Percentiles rank a stretch among this genome's conserved stretches.
phyloP scores from a whole-genome alignment of 1,284 basidiomycete species.

The Paramarasmius palmivorus region DNA sequence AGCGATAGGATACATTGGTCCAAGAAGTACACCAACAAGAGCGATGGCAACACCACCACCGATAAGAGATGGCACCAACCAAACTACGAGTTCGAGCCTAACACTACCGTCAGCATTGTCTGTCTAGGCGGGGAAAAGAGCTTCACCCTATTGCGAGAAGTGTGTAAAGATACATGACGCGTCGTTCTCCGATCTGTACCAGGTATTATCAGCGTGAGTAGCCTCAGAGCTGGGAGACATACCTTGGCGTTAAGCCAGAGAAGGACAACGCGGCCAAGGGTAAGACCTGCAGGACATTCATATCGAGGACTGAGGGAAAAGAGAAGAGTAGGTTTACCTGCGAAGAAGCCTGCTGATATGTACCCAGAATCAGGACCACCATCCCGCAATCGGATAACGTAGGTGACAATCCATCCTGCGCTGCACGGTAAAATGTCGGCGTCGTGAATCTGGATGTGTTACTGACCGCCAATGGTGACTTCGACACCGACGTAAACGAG shows the following conservation, averaged over 20 bases:
- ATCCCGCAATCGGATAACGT: constrained; percentile 46
- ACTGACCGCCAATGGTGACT: constrained; percentile 59
- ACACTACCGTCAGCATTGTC: background rate
- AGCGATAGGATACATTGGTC: constrained; percentile 70
- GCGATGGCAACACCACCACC: constrained; percentile 31
- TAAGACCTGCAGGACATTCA: background rate
- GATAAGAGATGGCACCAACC: constrained; percentile 20
- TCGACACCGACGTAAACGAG: constrained; percentile 72
- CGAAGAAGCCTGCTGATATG: constrained; percentile 56
- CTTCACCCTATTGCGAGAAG: constrained; percentile 26
- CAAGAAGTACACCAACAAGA: constrained; percentile 53
- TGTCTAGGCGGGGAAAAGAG: no score
- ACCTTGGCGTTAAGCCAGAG: background rate
- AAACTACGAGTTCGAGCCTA: constrained; percentile 21
- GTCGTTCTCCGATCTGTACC: constrained; percentile 27
- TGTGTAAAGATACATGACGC: constrained; percentile 25
- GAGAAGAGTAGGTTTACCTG: constrained; percentile 28
- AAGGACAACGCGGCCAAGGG: background rate
- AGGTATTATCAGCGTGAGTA: no score
- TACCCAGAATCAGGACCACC: constrained; percentile 53
- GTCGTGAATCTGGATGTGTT: background rate
- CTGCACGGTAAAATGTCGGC: background rate
- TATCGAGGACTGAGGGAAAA: background rate
- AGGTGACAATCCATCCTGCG: constrained; percentile 64
- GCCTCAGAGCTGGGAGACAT: background rate